Evolutionary conservation across 108 stramenopile species (phyloP), one percentile per base, ranked within the genome.

Genomic region (Craspedostauros australis): DNA sequence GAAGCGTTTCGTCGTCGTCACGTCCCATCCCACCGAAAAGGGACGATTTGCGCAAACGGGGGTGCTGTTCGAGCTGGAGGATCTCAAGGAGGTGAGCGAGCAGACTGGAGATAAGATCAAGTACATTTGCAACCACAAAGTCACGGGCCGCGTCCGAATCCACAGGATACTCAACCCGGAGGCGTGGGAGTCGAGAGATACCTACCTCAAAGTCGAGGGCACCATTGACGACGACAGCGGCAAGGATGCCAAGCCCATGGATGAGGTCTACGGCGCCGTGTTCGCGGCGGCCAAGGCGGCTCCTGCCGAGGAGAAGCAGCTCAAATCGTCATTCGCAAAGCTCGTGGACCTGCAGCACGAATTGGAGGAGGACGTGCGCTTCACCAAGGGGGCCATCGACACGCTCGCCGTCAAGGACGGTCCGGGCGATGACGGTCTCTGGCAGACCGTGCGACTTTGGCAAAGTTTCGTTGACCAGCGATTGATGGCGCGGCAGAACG

Each of bases 101-200:
- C 80, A 83, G 57, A 91, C 90, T 12, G 67, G 46, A 2, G 90
- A 91, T 67, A 72, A 74, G 45, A 84, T 91, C 54, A 91, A 91
- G 59, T 91, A 87, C 55, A 84, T 91, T 65, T 91, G 90, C 76
- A 80, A 74, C 39, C 90, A 91, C 60, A 72, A 78, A 12, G 90
- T 91, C 1, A 77, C 80, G 9, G 80, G 83, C 19, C 76, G 90
- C 5, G 90, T 91, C 22, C 74, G 63, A 26, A 54, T 91, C 24
- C 73, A 91, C 34, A 54, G 66, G 37, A 62, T 91, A 2, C 15
- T 91, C 15, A 91, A 91, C 68, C 86, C 86, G 0, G 77, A 80
- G 43, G 86, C 62, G 0, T 85, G 83, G 86, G 68, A 67, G 41
- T 64, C 46, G 5, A 57, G 90, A 36, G 77, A 83, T 30, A 87